Conservation (phyloP, 257 asterid genomes). For the Jaltomata sinuosa region DNA sequence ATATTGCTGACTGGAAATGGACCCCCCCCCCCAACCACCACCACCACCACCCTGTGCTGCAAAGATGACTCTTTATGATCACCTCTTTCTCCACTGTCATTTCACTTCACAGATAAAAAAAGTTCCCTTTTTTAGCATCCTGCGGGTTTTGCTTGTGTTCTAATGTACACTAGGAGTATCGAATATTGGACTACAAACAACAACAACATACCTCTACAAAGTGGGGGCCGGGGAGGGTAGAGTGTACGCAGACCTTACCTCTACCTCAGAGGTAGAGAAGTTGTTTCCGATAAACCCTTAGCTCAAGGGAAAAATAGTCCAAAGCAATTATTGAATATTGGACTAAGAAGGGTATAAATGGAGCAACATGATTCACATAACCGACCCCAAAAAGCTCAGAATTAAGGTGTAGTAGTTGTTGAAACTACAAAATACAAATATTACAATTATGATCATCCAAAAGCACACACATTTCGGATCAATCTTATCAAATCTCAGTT, state of each 20-base stretch:
- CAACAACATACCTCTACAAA: too few relatives aligned
- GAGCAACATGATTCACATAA: background rate
- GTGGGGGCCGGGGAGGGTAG: too few relatives aligned
- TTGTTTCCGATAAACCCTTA: too few relatives aligned
- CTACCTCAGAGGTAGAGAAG: too few relatives aligned
- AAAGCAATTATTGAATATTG: background rate
- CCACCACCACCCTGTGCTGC: background rate
- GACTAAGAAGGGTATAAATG: too few relatives aligned
- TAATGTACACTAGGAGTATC: background rate
- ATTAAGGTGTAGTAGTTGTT: background rate
- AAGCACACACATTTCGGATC: background rate
- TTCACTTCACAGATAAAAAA: background rate
- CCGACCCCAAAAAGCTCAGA: background rate
- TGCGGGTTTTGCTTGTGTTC: background rate
- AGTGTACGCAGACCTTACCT: too few relatives aligned
- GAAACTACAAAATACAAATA: background rate
- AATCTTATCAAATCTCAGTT: background rate
- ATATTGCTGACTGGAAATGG: too few relatives aligned
- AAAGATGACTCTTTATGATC: background rate
- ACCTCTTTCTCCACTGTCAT: background rate
- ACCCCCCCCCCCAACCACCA: background rate
- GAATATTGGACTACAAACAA: too few relatives aligned
- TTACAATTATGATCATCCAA: background rate
- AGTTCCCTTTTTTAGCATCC: background rate
- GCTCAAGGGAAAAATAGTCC: too few relatives aligned